phyloP scores from a whole-genome alignment of 805 yeast genomes.

The Metschnikowia lochheadii region DNA sequence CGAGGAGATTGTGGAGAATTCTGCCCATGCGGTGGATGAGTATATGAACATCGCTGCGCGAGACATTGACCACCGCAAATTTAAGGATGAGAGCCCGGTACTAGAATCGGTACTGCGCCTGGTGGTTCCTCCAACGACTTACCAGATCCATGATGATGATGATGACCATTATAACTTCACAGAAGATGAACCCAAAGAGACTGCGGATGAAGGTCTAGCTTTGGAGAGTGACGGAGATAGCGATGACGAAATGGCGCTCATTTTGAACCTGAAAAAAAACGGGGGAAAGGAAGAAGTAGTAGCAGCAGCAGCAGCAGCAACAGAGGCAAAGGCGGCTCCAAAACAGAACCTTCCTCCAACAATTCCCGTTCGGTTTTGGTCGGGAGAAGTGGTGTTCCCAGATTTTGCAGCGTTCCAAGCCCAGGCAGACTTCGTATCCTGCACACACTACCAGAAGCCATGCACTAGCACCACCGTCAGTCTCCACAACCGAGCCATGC shows the following conservation, averaged over 20 bases:
- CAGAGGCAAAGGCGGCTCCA: neutral
- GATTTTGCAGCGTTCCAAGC: slow-evolving; percentile 45
- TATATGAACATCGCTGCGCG: slow-evolving; percentile 28
- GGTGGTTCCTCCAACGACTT: neutral
- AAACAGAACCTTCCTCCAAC: slow-evolving; percentile 11
- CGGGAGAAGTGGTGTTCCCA: slow-evolving; percentile 46
- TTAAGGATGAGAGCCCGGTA: slow-evolving; percentile 18
- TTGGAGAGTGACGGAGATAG: slow-evolving; percentile 6
- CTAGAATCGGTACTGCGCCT: neutral
- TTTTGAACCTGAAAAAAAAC: slow-evolving; percentile 20
- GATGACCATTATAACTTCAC: slow-evolving; percentile 9
- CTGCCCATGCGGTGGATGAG: slow-evolving; percentile 23
- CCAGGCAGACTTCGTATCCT: slow-evolving; percentile 34
- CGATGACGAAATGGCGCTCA: slow-evolving; percentile 34
- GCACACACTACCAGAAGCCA: slow-evolving; percentile 24
- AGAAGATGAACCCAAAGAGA: neutral
- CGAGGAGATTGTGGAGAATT: slow-evolving; percentile 66
- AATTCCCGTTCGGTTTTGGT: slow-evolving; percentile 32
- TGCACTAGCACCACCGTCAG: slow-evolving; percentile 15
- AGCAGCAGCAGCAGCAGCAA: too few species aligned
- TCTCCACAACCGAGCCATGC: slow-evolving; percentile 24
- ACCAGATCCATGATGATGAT: slow-evolving; percentile 24
- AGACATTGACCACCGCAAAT: slow-evolving; percentile 36
- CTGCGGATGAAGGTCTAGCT: too few species aligned
- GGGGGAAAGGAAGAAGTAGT: neutral